These are phyloP conservation scores for Colletotrichum filicis DNA, from an alignment of 2,329 filamentous ascomycete genomes.

Conservation along the genomic window DNA sequence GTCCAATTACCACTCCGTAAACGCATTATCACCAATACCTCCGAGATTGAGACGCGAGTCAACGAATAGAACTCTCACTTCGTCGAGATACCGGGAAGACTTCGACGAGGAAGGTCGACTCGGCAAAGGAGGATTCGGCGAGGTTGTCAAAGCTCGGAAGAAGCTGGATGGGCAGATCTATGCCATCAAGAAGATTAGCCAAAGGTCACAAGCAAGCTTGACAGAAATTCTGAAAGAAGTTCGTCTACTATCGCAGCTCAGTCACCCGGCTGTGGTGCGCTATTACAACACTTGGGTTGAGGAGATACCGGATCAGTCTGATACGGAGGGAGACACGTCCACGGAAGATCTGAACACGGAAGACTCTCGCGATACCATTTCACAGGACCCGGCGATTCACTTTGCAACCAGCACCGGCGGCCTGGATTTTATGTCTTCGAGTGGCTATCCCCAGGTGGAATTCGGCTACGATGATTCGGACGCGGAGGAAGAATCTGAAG, in stretches of 20 bases:
- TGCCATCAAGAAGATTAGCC: constrained; percentile 95
- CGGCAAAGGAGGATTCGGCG: constrained; percentile 94
- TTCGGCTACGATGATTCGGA: constrained; percentile 74
- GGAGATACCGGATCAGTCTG: constrained; percentile 65
- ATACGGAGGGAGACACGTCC: constrained; percentile 68
- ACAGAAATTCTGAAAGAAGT: constrained; percentile 89
- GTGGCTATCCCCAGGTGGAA: constrained; percentile 79
- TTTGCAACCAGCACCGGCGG: constrained; percentile 81
- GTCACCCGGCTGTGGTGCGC: constrained; percentile 86
- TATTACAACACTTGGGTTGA: constrained; percentile 98
- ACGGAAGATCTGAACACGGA: constrained; percentile 53
- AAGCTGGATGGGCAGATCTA: constrained; percentile 92
- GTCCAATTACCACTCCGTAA: constrained; percentile 54
- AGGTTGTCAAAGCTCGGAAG: constrained; percentile 94
- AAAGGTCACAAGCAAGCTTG: constrained; percentile 80
- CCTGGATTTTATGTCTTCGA: constrained; percentile 93
- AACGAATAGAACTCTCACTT: constrained; percentile 59
- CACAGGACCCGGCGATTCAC: constrained; percentile 60
- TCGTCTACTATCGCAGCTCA: constrained; percentile 88
- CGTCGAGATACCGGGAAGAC: constrained; percentile 86
- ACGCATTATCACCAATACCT: constrained; percentile 55
- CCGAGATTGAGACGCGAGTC: constrained; percentile 71
- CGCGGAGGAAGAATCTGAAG: constrained; percentile 48
- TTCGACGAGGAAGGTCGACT: constrained; percentile 91
- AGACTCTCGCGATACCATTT: constrained; percentile 53